Base-by-base conservation (phyloP, 257 asterid species). In the Ligustrum vulgare region DNA sequence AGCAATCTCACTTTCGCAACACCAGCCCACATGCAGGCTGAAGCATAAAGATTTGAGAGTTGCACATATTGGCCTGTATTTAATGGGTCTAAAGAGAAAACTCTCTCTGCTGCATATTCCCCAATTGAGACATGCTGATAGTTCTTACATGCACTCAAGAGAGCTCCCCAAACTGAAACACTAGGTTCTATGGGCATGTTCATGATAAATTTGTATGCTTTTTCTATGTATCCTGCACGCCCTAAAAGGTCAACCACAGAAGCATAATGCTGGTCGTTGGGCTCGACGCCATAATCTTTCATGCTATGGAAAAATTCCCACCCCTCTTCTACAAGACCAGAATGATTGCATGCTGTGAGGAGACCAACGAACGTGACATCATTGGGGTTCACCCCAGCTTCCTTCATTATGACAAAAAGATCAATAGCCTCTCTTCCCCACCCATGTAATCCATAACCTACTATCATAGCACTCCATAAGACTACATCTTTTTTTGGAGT, bases 151-250 rank as follows among this genome's bases (percentile, higher is more conserved):
- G 90, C 94, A 41, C 89, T 86, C 79, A 91, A 81, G 2, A 91
- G 87, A 13, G 97, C 88, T 22, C 97, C 90, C 97, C 94, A 91
- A 22, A 91, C 90, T 3, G 93, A 87, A 49, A 79, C 80, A 20
- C 82, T 78, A 0, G 93, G 90, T 43, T 83, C 86, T 28, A 84
- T 32, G 3, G 91, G 88, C 91, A 91, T 84, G 47, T 71, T 65
- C 68, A 10, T 68, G 54, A 91, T 84, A 82, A 91, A 80, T 25
- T 75, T 66, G 36, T 60, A 81, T 2, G 97, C 94, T 81, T 67
- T 78, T 0, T 77, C 83, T 66, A 91, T 43, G 68, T 70, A 37
- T 5, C 94, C 97, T 0, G 86, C 89, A 58, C 91, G 90, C 1
- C 93, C 87, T 36, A 91, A 78, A 81, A 91, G 69, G 69, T 89